Evolutionary conservation across 1,284 basidiomycete genomes (phyloP), one percentile per base, ranked within the genome.

Genomic region (Sporisorium graminicola): DNA sequence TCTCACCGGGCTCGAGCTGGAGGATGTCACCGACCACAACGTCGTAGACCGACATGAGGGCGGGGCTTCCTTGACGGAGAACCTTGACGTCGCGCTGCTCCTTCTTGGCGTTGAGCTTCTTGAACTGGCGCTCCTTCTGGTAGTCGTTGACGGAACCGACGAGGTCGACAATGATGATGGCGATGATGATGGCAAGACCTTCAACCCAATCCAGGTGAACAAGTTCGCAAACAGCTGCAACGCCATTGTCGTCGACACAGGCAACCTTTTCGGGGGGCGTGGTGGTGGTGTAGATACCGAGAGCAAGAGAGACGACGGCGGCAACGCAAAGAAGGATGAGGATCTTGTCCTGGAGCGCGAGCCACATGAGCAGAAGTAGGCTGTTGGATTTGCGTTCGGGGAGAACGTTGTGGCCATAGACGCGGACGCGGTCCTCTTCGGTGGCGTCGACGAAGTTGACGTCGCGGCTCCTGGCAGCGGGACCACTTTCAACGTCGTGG

Each of bases 41-140:
- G 69, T 98, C 92, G 89, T 93, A 85, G 51, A 79, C 87, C 26
- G 65, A 90, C 91, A 88, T 92, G 92, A 86, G 95, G 89, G 85
- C 95, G 92, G 97, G 94, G 35, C 88, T 87, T 29, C 95, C 95
- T 74, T 90, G 89, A 13, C 97, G 92, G 65, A 98, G 91, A 58
- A 94, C 92, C 87, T 97, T 98, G 82, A 98, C 91, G 12, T 90
- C 90, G 52, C 96, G 93, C 81, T 97, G 94, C 65, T 98, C 97
- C 87, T 97, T 97, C 87, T 97, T 93, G 77, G 93, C 93, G 84
- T 98, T 98, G 58, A 99, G 90, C 42, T 89, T 89, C 82, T 93
- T 91, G 88, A 99, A 98, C 87, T 99, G 96, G 8, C 91, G 91
- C 86, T 99, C 96, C 87, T 99, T 98, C 86, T 98, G 95, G 91